Conservation (phyloP, 352 stramenopile genomes). For the Pythium phragmiticola region DNA sequence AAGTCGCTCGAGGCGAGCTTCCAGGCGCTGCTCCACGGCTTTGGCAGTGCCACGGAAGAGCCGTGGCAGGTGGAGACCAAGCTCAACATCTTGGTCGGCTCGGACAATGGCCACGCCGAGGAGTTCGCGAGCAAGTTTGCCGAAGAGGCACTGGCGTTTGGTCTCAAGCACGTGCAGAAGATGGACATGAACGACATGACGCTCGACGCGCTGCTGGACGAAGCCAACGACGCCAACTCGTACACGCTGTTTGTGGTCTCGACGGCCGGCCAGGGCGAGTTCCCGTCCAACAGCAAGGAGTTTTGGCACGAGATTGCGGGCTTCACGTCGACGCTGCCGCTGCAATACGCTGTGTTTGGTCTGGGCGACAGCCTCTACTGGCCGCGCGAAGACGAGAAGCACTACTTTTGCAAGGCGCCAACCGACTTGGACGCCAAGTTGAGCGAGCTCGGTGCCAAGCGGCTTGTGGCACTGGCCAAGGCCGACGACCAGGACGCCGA, state of each 20-base stretch:
- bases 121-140: constrained; percentile 70
- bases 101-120: constrained; percentile 72
- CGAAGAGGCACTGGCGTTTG: constrained; percentile 67
- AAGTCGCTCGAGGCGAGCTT: constrained; percentile 84
- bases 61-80: constrained; percentile 70
- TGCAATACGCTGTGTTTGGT: constrained; percentile 80
- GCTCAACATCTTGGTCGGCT: constrained; percentile 75
- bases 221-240: constrained; percentile 69
- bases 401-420: constrained; percentile 84
- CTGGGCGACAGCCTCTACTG: constrained; percentile 83
- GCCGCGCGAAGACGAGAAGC: constrained; percentile 75
- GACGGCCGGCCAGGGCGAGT: constrained; percentile 79
- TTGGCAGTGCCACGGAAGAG: constrained; percentile 44
- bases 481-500: constrained; percentile 85
- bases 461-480: constrained; percentile 52
- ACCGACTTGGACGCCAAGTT: constrained; percentile 72
- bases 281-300: constrained; percentile 76
- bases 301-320: constrained; percentile 69
- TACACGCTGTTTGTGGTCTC: constrained; percentile 78
- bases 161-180: constrained; percentile 77
- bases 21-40: constrained; percentile 68
- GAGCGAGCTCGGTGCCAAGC: constrained; percentile 69
- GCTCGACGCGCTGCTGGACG: constrained; percentile 63
- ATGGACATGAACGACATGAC: constrained; percentile 84
- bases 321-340: constrained; percentile 54